phyloP scores from a whole-genome alignment of 2,329 filamentous ascomycete genomes.

The Ustulina deusta region DNA sequence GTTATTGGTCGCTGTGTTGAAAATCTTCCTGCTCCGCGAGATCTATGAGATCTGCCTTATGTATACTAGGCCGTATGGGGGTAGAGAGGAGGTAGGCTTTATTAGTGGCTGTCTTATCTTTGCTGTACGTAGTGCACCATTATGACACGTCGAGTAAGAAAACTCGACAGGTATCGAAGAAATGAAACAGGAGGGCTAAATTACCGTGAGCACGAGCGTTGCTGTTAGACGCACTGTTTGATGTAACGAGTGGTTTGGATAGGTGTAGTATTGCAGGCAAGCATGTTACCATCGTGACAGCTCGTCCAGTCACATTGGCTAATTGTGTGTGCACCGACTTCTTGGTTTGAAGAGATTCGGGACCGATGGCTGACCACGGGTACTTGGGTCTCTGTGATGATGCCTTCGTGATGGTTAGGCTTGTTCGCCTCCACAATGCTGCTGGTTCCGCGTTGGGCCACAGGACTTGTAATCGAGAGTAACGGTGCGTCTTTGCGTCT shows the following conservation, averaged over 20 bases:
- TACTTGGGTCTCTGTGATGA: constrained; percentile 21
- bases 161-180: constrained; percentile 8
- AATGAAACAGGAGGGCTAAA: not conserved
- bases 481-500: constrained; percentile 25
- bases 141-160: constrained; percentile 26
- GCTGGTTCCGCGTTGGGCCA: constrained; percentile 11
- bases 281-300: constrained; percentile 14
- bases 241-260: constrained; percentile 22
- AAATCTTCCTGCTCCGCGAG: constrained; percentile 9
- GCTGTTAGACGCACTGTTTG: constrained; percentile 17
- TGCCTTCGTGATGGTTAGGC: constrained; percentile 15
- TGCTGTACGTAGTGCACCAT: constrained; percentile 12
- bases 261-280: constrained; percentile 18
- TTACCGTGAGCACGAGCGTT: not conserved
- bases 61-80: not conserved
- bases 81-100: not conserved
- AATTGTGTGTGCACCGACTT: not conserved
- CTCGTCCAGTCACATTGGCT: constrained; percentile 23
- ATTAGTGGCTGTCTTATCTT: constrained; percentile 5
- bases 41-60: constrained; percentile 20
- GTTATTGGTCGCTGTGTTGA: constrained; percentile 13
- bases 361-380: constrained; percentile 25
- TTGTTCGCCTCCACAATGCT: constrained; percentile 17
- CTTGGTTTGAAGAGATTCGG: constrained; percentile 23
- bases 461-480: constrained; percentile 15